Percentiles rank a stretch among this genome's conserved stretches.
Evolutionary conservation across 176 grass and related monocot genomes (phyloP).

Genomic region (Elaeis guineensis): DNA sequence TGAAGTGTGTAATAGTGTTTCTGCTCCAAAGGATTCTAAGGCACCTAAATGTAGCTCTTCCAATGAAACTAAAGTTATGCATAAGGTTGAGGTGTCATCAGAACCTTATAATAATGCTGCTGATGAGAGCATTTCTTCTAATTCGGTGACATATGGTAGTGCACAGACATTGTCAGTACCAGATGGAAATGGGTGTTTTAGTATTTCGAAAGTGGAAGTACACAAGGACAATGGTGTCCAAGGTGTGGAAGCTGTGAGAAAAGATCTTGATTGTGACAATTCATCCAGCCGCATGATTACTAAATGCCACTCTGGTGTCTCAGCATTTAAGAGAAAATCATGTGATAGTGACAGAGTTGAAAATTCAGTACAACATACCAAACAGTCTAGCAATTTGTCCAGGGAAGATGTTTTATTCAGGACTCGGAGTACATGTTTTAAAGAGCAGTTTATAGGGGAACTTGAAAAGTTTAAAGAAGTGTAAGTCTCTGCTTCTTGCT

Average conservation of each 20-base stretch:
- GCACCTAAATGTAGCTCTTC: constrained; percentile 16
- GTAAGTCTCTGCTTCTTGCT: constrained; percentile 34
- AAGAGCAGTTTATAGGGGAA: constrained; percentile 38
- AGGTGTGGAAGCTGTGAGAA: constrained; percentile 10
- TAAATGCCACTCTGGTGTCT: constrained; percentile 7
- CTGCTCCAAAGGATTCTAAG: constrained; percentile 9
- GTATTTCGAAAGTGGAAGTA: constrained; percentile 8
- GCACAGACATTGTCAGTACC: constrained; percentile 9
- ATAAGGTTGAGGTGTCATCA: constrained; percentile 16
- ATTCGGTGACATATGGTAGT: constrained; percentile 18
- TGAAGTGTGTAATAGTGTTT: constrained; percentile 31
- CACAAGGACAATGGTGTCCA: constrained; percentile 5
- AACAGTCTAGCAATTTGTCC: constrained; percentile 18
- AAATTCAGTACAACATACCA: constrained; percentile 25
- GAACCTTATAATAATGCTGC: constrained; percentile 19
- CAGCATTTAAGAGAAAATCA: constrained; percentile 18
- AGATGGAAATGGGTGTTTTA: constrained; percentile 38
- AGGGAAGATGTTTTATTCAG: constrained; percentile 29
- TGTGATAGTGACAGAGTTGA: constrained; percentile 12
- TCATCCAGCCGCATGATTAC: constrained; percentile 16
- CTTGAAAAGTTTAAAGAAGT: constrained; percentile 54
- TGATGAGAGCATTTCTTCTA: constrained; percentile 16
- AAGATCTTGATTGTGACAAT: constrained; percentile 4
- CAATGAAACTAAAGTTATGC: constrained; percentile 18
- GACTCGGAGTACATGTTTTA: constrained; percentile 11